phyloP scores from a whole-genome alignment of 78 protist species.

The slime mould (Dictyostelium discoideum) region dicty_2.7 NC_007091.3:4993001-4993500 shows the following conservation, averaged over 20 bases:
- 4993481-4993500: constrained; percentile 88
- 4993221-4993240: constrained; percentile 76
- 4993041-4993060: constrained; percentile 17
- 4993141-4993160: constrained; percentile 85
- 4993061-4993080: constrained; percentile 41
- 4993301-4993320: constrained; percentile 88
- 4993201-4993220: constrained; percentile 36
- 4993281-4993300: constrained; percentile 91
- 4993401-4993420: constrained; percentile 93
- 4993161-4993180: constrained; percentile 91
- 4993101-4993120: constrained; percentile 95
- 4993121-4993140: constrained; percentile 95
- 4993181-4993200: constrained; percentile 86
- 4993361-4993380: constrained; percentile 85
- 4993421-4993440: constrained; percentile 90
- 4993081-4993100: constrained; percentile 73
- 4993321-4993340: constrained; percentile 84
- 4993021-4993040: not conserved
- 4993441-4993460: constrained; percentile 35
- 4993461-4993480: constrained; percentile 91
- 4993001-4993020: not conserved
- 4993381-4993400: constrained; percentile 83
- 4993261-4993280: constrained; percentile 89
- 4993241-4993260: constrained; percentile 71
- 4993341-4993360: constrained; percentile 89